Percentiles rank a stretch among this genome's conserved stretches.
Conservation (phyloP, 805 yeast species). For the Candida arabinofermentans region DNA sequence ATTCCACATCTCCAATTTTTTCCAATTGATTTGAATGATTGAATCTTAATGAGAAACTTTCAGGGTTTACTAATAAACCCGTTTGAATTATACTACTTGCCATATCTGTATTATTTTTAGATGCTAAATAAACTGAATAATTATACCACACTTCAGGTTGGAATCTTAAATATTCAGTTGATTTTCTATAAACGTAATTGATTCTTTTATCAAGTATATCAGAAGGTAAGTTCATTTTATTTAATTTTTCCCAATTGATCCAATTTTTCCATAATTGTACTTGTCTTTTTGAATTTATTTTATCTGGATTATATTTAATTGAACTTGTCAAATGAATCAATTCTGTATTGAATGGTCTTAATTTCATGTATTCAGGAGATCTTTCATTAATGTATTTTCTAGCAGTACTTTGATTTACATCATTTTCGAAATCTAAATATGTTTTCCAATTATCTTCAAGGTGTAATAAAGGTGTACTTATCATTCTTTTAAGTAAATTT, state of each 20-base stretch:
- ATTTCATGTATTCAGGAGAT: constrained; percentile 81
- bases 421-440: constrained; percentile 84
- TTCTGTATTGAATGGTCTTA: constrained; percentile 73
- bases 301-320: constrained; percentile 13
- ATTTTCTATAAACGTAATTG: constrained; percentile 67
- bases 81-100: constrained; percentile 44
- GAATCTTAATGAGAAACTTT: constrained; percentile 61
- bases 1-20: constrained; percentile 44
- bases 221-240: constrained; percentile 58
- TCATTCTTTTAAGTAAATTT: constrained; percentile 62
- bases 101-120: constrained; percentile 10
- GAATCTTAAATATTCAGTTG: constrained; percentile 56
- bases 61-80: constrained; percentile 63
- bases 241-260: constrained; percentile 75
- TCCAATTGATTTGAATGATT: constrained; percentile 71
- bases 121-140: constrained; percentile 30
- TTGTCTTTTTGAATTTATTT: constrained; percentile 34
- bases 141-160: constrained; percentile 78
- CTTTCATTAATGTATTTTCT: constrained; percentile 80
- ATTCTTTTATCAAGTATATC: constrained; percentile 52
- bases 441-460: constrained; percentile 75
- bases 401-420: constrained; percentile 68
- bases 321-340: constrained; percentile 50
- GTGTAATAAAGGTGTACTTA: constrained; percentile 71
- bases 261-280: constrained; percentile 62